Evolutionary conservation across 108 stramenopile genomes (phyloP).

Genomic region (Schizochytrium sp.): DNA sequence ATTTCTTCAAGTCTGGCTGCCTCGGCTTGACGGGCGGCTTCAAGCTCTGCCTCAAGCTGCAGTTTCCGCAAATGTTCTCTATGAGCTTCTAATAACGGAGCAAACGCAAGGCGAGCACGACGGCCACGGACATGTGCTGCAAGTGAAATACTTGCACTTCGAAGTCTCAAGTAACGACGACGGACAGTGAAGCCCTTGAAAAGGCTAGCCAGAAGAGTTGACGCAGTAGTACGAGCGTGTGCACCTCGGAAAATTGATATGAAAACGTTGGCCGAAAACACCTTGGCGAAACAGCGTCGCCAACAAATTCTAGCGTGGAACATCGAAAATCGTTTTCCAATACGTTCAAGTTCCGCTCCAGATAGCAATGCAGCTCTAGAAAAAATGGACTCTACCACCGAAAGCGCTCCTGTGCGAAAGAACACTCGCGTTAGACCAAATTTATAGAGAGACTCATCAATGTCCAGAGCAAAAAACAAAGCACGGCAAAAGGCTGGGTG

Average conservation of each 20-base stretch:
- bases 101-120: too few relatives aligned
- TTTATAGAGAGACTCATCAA: conserved; percentile 10
- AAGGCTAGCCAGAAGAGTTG: not conserved
- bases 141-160: too few relatives aligned
- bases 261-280: not conserved
- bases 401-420: conserved; percentile 34
- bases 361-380: not conserved
- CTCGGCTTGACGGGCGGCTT: too few relatives aligned
- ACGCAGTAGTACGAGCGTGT: not conserved
- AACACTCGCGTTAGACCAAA: conserved; percentile 46
- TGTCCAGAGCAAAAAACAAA: not conserved
- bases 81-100: too few relatives aligned
- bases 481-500: conserved; percentile 2
- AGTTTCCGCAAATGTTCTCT: too few relatives aligned
- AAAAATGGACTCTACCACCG: not conserved
- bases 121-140: too few relatives aligned
- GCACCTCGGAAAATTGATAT: not conserved
- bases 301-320: conserved; percentile 13
- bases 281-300: conserved; percentile 9
- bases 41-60: too few relatives aligned
- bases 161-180: not conserved
- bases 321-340: not conserved
- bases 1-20: too few relatives aligned
- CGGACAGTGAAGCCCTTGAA: not conserved
- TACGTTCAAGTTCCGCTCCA: not conserved